phyloP scores from a whole-genome alignment of 2,329 filamentous ascomycete genomes.

The Knoxdaviesia capensis region DNA sequence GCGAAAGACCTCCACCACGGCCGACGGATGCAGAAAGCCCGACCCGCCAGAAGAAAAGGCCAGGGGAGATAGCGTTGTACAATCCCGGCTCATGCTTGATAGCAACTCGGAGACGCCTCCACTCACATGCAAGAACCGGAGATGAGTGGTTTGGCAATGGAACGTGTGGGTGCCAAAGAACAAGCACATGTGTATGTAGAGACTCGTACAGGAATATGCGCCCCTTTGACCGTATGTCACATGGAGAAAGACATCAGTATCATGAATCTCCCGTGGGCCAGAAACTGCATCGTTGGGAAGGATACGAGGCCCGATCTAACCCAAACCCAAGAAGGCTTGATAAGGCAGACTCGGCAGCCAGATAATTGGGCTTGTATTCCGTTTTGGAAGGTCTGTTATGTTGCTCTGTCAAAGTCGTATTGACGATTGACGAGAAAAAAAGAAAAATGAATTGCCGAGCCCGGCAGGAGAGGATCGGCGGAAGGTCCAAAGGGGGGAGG shows the following conservation, averaged over 20 bases:
- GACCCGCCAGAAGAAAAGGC: no score
- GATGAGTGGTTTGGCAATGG: no score
- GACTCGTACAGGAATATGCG: no score
- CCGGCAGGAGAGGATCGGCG: neutral
- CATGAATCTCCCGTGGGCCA: neutral
- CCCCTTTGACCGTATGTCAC: no score
- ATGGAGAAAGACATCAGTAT: neutral
- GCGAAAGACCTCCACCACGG: no score
- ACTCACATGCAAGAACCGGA: no score
- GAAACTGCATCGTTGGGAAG: neutral
- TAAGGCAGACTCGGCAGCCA: neutral
- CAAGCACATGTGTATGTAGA: no score
- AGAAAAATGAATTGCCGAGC: neutral
- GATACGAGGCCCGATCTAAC: neutral
- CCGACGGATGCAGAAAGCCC: no score
- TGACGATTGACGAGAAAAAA: neutral
- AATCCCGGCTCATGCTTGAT: no score
- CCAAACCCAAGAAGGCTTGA: neutral
- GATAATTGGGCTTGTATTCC: neutral
- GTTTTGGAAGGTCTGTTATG: neutral
- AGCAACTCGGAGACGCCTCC: no score
- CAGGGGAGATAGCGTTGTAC: no score
- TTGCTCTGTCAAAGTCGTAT: neutral
- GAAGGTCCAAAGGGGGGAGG: neutral
- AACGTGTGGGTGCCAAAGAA: no score